Base-by-base conservation (phyloP, 805 yeast genomes). In the Candida krabiensis region DNA sequence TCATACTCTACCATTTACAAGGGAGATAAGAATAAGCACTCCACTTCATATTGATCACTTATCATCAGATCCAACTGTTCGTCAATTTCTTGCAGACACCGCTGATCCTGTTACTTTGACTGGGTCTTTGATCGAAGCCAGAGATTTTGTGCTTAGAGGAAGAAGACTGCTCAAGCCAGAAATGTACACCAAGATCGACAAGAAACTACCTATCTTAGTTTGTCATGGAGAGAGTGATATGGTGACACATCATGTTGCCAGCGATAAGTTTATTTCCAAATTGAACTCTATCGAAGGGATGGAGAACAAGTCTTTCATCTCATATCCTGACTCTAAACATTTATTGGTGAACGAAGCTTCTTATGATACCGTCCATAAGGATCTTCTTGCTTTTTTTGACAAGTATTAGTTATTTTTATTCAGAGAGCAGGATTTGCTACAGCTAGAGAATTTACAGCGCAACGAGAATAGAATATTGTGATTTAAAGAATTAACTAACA, bases 101-200 rank as follows among this genome's bases (percentile, higher is more conserved):
- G 70, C 72, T 33, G 65, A 39, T 9, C 32, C 66, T 30, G 54
- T 64, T 50, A 55, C 61, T 38, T 70, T 88, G 1, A 53, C 75
- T 5, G 81, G 84, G n/a, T 66, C 82, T 9, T 67, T 81, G 22
- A 57, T 68, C 34, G 76, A 74, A 54, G 68, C 80, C 27, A 60
- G 75, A 52, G 90, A 80, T 47, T 79, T 84, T 69, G 54, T 84
- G 26, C 56, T 59, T 9, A 67, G 90, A 37, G 93, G 93, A n/a
- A 69, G 73, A 41, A 58, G 55, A 14, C 63, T 85, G 31, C 55
- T 70, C 25, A 55, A 66, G 5, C 60, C 54, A 4, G 60, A 66
- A 3, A 56, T 59, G 28, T 70, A 66, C 36, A 47, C 64, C 3
- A 58, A 64, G 30, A 60, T 66, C 38, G 58, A 60, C 30, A 58